These are phyloP conservation scores for Cerioporus squamosus DNA, from an alignment of 1,284 basidiomycete genomes.

Conservation along the genomic window DNA sequence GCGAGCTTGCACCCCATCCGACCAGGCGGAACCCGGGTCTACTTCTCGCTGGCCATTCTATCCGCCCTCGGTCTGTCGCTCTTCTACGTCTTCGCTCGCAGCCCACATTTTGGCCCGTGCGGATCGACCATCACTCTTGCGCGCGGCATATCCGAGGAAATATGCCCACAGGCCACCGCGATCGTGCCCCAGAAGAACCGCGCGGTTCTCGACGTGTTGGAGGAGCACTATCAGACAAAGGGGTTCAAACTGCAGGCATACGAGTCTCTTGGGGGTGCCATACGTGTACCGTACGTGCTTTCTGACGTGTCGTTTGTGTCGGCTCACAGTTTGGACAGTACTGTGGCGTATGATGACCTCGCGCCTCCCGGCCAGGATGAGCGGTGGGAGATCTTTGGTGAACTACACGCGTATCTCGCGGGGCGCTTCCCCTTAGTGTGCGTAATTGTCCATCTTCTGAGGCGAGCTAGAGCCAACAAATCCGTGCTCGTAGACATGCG, in stretches of 20 bases:
- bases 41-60: not conserved
- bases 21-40: not conserved
- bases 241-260: slow-evolving; percentile 45
- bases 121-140: not conserved
- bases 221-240: slow-evolving; percentile 36
- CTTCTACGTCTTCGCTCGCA: slow-evolving; percentile 8
- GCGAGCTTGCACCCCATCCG: no score
- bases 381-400: slow-evolving; percentile 46
- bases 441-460: slow-evolving; percentile 10
- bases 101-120: slow-evolving; percentile 5
- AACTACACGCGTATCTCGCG: slow-evolving; percentile 47
- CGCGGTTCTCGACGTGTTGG: slow-evolving; percentile 37
- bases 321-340: slow-evolving; percentile 20
- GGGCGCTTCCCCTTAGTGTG: slow-evolving; percentile 47
- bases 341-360: slow-evolving; percentile 34
- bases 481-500: slow-evolving; percentile 44
- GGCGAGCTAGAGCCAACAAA: slow-evolving; percentile 6
- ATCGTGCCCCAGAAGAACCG: slow-evolving; percentile 35
- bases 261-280: slow-evolving; percentile 45
- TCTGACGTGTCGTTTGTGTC: not conserved
- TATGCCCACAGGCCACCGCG: slow-evolving; percentile 33
- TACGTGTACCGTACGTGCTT: slow-evolving; percentile 46
- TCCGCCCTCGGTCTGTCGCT: slow-evolving; percentile 1
- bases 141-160: not conserved
- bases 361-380: slow-evolving; percentile 43